A percentile compares a stretch with the other conserved stretches of the same genome.
Conservation (phyloP, 2,329 filamentous ascomycete genomes). For the Fusarium dlaminii region DNA sequence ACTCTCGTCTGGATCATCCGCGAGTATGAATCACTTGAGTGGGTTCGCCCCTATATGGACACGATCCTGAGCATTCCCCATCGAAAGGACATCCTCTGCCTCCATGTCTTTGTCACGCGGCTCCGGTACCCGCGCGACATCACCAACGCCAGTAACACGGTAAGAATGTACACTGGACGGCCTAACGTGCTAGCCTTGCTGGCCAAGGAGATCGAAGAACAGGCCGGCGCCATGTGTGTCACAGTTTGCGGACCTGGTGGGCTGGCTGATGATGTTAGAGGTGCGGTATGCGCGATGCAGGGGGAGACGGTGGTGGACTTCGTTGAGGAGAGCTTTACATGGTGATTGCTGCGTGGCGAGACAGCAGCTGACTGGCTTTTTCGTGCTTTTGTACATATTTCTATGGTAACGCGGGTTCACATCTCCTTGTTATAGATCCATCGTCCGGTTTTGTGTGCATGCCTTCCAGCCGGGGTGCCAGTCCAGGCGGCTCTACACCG, state of each 20-base stretch:
- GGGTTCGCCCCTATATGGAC: constrained; percentile 89
- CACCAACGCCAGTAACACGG: constrained; percentile 76
- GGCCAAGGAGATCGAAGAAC: constrained; percentile 82
- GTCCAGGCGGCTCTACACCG: too few relatives aligned
- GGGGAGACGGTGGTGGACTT: constrained; percentile 75
- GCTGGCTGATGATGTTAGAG: constrained; percentile 78
- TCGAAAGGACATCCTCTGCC: constrained; percentile 82
- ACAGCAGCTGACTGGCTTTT: not conserved
- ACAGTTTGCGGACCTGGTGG: constrained; percentile 81
- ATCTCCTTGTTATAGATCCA: too few relatives aligned
- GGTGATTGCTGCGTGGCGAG: constrained; percentile 49
- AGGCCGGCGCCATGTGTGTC: constrained; percentile 89
- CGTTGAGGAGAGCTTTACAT: constrained; percentile 80
- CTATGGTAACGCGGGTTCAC: too few relatives aligned
- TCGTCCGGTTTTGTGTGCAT: too few relatives aligned
- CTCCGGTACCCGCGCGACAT: constrained; percentile 85
- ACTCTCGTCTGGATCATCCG: constrained; percentile 94
- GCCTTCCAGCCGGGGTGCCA: too few relatives aligned
- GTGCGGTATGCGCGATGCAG: constrained; percentile 71
- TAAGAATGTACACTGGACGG: constrained; percentile 91
- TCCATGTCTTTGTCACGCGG: constrained; percentile 90
- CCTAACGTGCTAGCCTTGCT: constrained; percentile 85
- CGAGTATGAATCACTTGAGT: constrained; percentile 87
- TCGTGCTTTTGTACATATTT: not conserved
- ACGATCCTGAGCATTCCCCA: constrained; percentile 79